Conservation (phyloP, 2,329 filamentous ascomycete genomes). For the Sclerotinia nivalis region DNA sequence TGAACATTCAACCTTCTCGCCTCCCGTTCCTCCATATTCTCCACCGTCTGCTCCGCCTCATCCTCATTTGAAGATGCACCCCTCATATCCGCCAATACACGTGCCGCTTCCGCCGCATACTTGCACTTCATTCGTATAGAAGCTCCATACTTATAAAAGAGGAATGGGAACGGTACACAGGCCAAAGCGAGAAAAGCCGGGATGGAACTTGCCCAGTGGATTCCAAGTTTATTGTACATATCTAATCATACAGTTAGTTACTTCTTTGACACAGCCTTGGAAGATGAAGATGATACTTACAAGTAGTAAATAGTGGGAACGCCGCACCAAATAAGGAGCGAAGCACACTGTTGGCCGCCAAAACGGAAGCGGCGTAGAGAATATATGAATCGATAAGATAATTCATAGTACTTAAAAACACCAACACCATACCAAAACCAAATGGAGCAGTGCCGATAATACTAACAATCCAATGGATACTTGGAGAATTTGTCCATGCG, state of each 20-base stretch:
- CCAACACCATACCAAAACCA: slow-evolving; percentile 54
- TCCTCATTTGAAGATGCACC: slow-evolving; percentile 2
- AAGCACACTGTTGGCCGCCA: slow-evolving; percentile 71
- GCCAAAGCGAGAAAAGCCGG: slow-evolving; percentile 72
- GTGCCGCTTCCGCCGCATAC: slow-evolving; percentile 63
- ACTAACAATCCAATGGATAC: slow-evolving; percentile 58
- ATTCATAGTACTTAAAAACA: slow-evolving; percentile 64
- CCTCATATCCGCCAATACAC: slow-evolving; percentile 15
- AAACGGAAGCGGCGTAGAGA: slow-evolving; percentile 73
- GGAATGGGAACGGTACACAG: slow-evolving; percentile 72
- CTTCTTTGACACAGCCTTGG: not conserved
- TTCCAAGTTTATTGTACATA: slow-evolving; percentile 52
- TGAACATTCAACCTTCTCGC: slow-evolving; percentile 1
- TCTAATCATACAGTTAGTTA: slow-evolving; percentile 19
- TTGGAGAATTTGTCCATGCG: slow-evolving; percentile 61
- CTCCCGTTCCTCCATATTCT: slow-evolving; percentile 21
- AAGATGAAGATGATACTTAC: slow-evolving; percentile 24
- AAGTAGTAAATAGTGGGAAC: slow-evolving; percentile 70
- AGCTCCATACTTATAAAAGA: slow-evolving; percentile 74
- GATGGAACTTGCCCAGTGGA: slow-evolving; percentile 74
- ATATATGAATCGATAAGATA: slow-evolving; percentile 69
- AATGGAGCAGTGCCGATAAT: slow-evolving; percentile 45
- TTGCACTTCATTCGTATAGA: slow-evolving; percentile 65
- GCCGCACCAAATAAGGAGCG: slow-evolving; percentile 69
- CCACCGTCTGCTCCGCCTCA: slow-evolving; percentile 1